Evolutionary conservation across 805 yeast genomes (phyloP), one percentile per base, ranked within the genome.

Genomic region (Metschnikowia matae): DNA sequence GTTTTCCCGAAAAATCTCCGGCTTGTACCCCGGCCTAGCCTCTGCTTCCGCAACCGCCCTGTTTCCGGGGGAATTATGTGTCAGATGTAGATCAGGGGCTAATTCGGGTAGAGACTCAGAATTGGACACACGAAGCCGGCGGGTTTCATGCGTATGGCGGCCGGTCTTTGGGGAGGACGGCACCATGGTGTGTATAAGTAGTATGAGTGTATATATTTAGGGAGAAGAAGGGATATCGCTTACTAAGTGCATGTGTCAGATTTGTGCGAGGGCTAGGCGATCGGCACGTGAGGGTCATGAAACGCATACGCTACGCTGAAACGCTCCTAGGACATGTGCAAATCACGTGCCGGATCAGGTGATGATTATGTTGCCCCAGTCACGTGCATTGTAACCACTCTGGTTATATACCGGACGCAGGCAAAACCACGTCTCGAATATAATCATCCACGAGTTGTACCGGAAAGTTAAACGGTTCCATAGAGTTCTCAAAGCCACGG

Each of bases 381-480:
- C 44, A 35, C 44, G 17, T 34, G 39, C 39, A 10, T 26, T 26
- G 4, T 1, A 8, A 10, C 29, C 29, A 26, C 29, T 4, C 11
- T 17, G 39, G 18, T 17, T 39, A 39, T 23, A 3, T 14, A 40
- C 46, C 49, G 35, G 39, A 10, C 41, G 50, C 51, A 13, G 53
- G 51, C 31, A 34, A 46, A 29, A 49, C 55, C 35, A 49, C 55
- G 36, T 51, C 52, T 11, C 34, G 36, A 35, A 54, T 48, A 39
- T 55, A 55, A 44, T 48, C 51, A 18, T 54, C 53, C 10, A 55
- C 54, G 23, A 49, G 44, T 17, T 45, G 48, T 17, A 14, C 32
- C 10, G 48, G 23, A 35, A 54, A 54, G 23, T 53, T 29, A 39
- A 51, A 55, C 5, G 52, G 53, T 37, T 48, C 51, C 29, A 49